Evolutionary conservation across 2,329 filamentous ascomycete genomes (phyloP), one percentile per base, ranked within the genome.

Genomic region (Dactylellina haptotyla): DNA sequence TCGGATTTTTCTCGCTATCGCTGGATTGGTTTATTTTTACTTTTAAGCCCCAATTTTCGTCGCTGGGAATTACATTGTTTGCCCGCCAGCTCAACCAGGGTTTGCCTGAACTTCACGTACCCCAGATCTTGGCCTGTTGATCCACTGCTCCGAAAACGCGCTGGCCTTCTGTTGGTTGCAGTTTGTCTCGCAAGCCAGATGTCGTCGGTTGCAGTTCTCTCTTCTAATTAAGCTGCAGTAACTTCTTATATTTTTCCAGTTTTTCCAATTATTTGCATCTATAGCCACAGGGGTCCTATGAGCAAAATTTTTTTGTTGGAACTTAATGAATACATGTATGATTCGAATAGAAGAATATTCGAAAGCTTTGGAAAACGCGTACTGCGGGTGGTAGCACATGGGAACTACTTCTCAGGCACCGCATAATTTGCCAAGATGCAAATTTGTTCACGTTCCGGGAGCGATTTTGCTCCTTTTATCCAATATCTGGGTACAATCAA

Each of bases 51-150:
- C 30, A 34, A 41, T 46, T 48, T 48, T n/a, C 25, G 28, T 16
- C 32, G 25, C 39, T 58, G 28, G 20, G 32, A 20, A n/a, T 34
- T 34, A 6, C 32, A 34, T 34, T 34, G 32, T 34, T 34, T 34
- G 6, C 14, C 32, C 6, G 14, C 6, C 32, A 6, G 32, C 14
- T n/a, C n/a, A n/a, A n/a, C n/a, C n/a, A n/a, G 41, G 8, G 41
- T 46, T 57, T 56, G 26, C 57, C 25, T 67, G 32, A 28, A 48
- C 54, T 46, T 39, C 25, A 51, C 61, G 62, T 66, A 66, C 69
- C 69, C 69, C 69, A 37, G 69, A 66, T 73, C 61, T 73, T 73
- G 69, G 61, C 69, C 61, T 54, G 20, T 58, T 25, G 66, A 56
- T 61, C 69, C 54, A 61, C 61, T 30, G 43, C 34, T 30, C 69